These are phyloP conservation scores for Chloropicon primus DNA, from an alignment of 139 green algal species.

Conservation along the genomic window DNA sequence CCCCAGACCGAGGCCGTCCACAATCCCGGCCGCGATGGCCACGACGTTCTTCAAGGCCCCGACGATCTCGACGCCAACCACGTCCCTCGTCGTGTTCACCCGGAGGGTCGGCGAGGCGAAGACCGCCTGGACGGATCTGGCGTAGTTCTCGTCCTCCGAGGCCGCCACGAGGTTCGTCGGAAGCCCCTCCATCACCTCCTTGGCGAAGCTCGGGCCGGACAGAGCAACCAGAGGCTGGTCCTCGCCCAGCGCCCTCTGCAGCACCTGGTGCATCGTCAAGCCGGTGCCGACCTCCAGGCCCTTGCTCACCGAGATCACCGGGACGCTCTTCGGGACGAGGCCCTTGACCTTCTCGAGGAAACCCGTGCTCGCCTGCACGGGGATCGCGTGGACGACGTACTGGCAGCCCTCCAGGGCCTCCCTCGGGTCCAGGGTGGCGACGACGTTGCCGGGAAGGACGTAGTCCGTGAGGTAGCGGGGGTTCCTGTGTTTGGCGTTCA, in stretches of 20 bases:
- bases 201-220: slow-evolving; percentile 85
- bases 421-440: slow-evolving; percentile 23
- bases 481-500: slow-evolving; percentile 83
- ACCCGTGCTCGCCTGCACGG: slow-evolving; percentile 70
- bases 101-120: slow-evolving; percentile 77
- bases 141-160: slow-evolving; percentile 41
- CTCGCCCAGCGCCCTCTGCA: slow-evolving; percentile 51
- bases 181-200: slow-evolving; percentile 58
- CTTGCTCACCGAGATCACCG: slow-evolving; percentile 90
- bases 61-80: slow-evolving; percentile 92
- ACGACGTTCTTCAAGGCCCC: slow-evolving; percentile 98
- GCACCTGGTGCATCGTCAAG: slow-evolving; percentile 84
- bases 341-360: slow-evolving; percentile 67
- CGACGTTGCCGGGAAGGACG: slow-evolving; percentile 69
- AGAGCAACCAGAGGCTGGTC: slow-evolving; percentile 74
- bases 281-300: slow-evolving; percentile 67
- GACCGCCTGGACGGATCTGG: slow-evolving; percentile 50
- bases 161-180: slow-evolving; percentile 26
- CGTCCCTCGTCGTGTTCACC: slow-evolving; percentile 86
- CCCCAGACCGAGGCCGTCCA: slow-evolving; percentile 88
- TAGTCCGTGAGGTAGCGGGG: slow-evolving; percentile 62
- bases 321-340: slow-evolving; percentile 56
- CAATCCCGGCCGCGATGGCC: slow-evolving; percentile 93
- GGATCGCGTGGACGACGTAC: slow-evolving; percentile 74
- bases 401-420: slow-evolving; percentile 24